These are phyloP conservation scores for Kazachstania sp. DNA, from an alignment of 1,139 yeast genomes.

Conservation along the genomic window DNA sequence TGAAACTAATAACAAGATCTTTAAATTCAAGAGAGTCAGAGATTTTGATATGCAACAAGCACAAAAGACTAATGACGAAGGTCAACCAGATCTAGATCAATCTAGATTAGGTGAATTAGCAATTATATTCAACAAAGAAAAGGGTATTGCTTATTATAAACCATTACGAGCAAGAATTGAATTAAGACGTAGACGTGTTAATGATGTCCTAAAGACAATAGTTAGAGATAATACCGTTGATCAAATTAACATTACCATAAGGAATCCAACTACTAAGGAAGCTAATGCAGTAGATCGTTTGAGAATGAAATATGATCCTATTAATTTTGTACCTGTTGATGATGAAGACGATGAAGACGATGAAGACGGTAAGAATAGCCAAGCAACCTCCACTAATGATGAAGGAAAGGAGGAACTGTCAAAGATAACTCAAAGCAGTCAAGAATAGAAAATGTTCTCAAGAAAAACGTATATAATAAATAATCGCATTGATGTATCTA, in stretches of 20 bases:
- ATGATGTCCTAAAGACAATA: constrained; percentile 37
- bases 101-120: constrained; percentile 47
- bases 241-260: constrained; percentile 30
- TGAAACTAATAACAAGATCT: constrained; percentile 36
- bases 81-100: constrained; percentile 28
- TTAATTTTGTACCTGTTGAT: constrained; percentile 30
- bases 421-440: background rate
- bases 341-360: constrained; percentile 30
- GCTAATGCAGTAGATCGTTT: constrained; percentile 28
- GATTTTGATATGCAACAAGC: constrained; percentile 74
- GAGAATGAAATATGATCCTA: constrained; percentile 32
- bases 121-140: constrained; percentile 44
- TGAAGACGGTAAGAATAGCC: constrained; percentile 7
- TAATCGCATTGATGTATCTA: too few relatives aligned
- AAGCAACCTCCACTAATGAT: background rate
- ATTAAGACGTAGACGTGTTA: constrained; percentile 73
- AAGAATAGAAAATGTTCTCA: background rate
- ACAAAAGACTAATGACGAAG: constrained; percentile 37
- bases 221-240: constrained; percentile 36
- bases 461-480: background rate
- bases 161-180: constrained; percentile 75
- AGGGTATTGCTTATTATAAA: constrained; percentile 59
- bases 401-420: background rate
- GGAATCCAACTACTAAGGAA: constrained; percentile 30
- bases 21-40: constrained; percentile 54